A percentile compares a stretch with the other conserved stretches of the same genome.
phyloP scores from a whole-genome alignment of 1,139 yeast species.

The Debaryomyces nepalensis region DNA sequence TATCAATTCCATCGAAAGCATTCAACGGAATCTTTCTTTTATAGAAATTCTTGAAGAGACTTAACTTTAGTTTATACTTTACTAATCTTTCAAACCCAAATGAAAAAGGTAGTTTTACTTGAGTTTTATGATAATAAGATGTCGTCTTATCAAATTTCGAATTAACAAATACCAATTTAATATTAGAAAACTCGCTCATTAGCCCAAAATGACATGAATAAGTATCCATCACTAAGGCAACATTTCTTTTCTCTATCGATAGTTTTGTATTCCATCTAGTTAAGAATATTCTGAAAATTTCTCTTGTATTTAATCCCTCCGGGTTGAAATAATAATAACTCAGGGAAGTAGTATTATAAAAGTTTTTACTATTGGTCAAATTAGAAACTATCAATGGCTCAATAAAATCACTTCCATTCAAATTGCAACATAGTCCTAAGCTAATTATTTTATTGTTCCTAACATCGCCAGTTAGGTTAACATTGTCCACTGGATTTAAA shows the following conservation, averaged over 20 bases:
- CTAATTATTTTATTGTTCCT: constrained; percentile 19
- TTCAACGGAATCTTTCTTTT: not conserved
- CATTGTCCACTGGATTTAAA: constrained; percentile 11
- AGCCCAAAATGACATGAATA: constrained; percentile 22
- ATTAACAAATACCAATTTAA: constrained; percentile 24
- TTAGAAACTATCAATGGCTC: constrained; percentile 24
- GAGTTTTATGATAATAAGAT: constrained; percentile 13
- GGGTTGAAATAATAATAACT: constrained; percentile 18
- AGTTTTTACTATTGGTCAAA: constrained; percentile 12
- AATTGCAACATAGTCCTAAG: constrained; percentile 24
- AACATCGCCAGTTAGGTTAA: constrained; percentile 14
- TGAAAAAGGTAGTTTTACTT: constrained; percentile 25
- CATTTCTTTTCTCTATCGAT: constrained; percentile 14
- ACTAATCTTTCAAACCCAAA: constrained; percentile 27
- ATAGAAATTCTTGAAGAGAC: constrained; percentile 18
- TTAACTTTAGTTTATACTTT: constrained; percentile 17
- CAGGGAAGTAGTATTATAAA: constrained; percentile 7
- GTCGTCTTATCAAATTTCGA: constrained; percentile 22
- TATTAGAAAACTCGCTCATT: constrained; percentile 21
- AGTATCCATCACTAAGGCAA: constrained; percentile 20
- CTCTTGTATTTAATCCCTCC: constrained; percentile 20
- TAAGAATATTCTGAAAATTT: constrained; percentile 18
- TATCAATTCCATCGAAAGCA: constrained; percentile 8
- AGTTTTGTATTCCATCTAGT: constrained; percentile 19
- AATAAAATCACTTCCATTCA: constrained; percentile 23